Evolutionary conservation across 176 grass and related monocot genomes (phyloP), one percentile per base, ranked within the genome.

Genomic region (Elaeis guineensis): DNA sequence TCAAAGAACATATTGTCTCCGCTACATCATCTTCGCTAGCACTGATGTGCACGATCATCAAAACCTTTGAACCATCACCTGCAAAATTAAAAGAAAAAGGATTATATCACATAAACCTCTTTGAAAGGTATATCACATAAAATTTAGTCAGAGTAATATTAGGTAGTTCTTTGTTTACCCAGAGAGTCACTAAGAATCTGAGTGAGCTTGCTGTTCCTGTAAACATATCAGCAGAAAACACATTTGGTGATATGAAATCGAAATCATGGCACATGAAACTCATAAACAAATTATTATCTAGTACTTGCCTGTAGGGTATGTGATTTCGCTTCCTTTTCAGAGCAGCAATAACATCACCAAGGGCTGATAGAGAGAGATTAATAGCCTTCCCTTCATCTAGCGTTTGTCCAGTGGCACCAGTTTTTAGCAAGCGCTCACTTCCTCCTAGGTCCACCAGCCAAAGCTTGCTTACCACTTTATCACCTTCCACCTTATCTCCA

Each of bases 141-240:
- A 44, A 44, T 44, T 44, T 2, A 14, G 35, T 44, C 11, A 3
- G 35, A 44, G 6, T 44, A 44, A 44, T 44, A 6, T 44, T 44
- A 12, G 35, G 11, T 44, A 11, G 35, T 14, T 44, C 35, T 21
- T 69, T 21, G 4, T 53, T 15, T 82, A 97, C 87, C 87, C 2
- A 97, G 83, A 14, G 93, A 97, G 64, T 97, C 93, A 61, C 84
- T 89, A 7, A 97, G 79, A 69, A 91, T 80, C 52, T 97, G 93
- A 60, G 93, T 97, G 49, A 97, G 87, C 75, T 97, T 97, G 73
- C 84, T 97, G 69, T 97, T 97, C 78, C 93, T 97, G 75, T 63
- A 69, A 28, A 20, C 6, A 32, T 44, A 3, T 0, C 12, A 44
- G 35, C 35, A 44, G 35, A 44, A 44, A 44, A 12, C 35, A 44